phyloP scores from a whole-genome alignment of 208 protist genomes.

The Angomonas desouzai region DNA sequence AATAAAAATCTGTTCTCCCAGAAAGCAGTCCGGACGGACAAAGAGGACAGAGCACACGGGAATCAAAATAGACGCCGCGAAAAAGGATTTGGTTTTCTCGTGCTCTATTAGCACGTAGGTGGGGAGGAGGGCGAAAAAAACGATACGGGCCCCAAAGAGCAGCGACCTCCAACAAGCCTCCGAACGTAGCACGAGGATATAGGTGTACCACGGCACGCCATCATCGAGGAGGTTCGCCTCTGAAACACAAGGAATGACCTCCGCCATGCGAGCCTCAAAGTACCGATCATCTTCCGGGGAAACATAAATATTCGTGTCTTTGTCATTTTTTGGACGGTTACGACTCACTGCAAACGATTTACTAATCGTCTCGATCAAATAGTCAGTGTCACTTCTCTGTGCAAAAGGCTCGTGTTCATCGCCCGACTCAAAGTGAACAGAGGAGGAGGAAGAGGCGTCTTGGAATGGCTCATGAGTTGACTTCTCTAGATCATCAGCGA shows the following conservation, averaged over 20 bases:
- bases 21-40: slow-evolving; percentile 4
- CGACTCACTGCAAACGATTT: not conserved
- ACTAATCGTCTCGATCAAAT: not conserved
- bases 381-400: not conserved
- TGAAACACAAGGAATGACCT: not conserved
- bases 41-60: not conserved
- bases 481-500: not conserved
- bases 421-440: not conserved
- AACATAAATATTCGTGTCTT: slow-evolving; percentile 4
- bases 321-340: not conserved
- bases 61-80: not conserved
- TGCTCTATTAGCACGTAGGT: slow-evolving; percentile 4
- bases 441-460: not conserved
- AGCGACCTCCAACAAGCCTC: not conserved
- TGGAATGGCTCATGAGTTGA: not conserved
- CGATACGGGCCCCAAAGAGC: slow-evolving; percentile 5
- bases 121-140: slow-evolving; percentile 3
- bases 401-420: not conserved
- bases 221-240: not conserved
- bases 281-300: not conserved
- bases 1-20: slow-evolving; percentile 41
- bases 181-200: not conserved
- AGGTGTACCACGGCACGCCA: not conserved
- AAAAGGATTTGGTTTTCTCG: slow-evolving; percentile 7
- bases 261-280: not conserved